Evolutionary conservation across 2,329 filamentous ascomycete genomes (phyloP).

Genomic region (Colletotrichum musicola): DNA sequence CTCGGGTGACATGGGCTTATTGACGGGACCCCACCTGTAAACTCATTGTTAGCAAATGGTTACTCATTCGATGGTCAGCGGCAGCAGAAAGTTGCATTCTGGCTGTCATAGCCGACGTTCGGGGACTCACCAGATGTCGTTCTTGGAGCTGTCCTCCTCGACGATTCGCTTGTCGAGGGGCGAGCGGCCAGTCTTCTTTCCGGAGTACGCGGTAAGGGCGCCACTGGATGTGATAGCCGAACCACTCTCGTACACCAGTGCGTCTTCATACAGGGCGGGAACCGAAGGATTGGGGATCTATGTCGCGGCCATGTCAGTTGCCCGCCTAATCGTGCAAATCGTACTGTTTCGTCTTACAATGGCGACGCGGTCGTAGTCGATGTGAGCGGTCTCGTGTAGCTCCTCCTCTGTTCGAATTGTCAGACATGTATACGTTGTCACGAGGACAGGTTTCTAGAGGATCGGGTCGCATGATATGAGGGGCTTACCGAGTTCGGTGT

Average conservation of each 20-base stretch:
- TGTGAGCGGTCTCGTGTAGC: constrained; percentile 97
- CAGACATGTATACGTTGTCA: constrained; percentile 10
- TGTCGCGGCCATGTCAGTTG: constrained; percentile 41
- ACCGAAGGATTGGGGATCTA: constrained; percentile 92
- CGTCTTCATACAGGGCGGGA: constrained; percentile 97
- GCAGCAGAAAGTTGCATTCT: constrained; percentile 7
- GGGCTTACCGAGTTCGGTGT: constrained; percentile 85
- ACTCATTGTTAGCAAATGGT: constrained; percentile 35
- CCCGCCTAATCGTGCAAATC: not conserved
- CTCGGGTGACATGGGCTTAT: constrained; percentile 98
- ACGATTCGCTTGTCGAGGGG: constrained; percentile 98
- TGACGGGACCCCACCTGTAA: constrained; percentile 90
- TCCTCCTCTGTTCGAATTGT: constrained; percentile 73
- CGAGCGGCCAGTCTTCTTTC: constrained; percentile 97
- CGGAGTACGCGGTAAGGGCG: constrained; percentile 96
- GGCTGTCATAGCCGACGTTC: not conserved
- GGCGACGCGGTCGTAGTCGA: constrained; percentile 97
- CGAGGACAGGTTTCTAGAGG: constrained; percentile 15
- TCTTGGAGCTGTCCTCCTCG: constrained; percentile 88
- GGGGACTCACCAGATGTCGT: constrained; percentile 82
- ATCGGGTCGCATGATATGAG: not conserved
- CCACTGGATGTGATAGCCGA: constrained; percentile 97
- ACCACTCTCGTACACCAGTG: constrained; percentile 94
- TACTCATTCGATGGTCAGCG: constrained; percentile 18
- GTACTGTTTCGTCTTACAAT: constrained; percentile 72